These are phyloP conservation scores for Collybia sp. DNA, from an alignment of 768 basidiomycete species.

Conservation along the genomic window DNA sequence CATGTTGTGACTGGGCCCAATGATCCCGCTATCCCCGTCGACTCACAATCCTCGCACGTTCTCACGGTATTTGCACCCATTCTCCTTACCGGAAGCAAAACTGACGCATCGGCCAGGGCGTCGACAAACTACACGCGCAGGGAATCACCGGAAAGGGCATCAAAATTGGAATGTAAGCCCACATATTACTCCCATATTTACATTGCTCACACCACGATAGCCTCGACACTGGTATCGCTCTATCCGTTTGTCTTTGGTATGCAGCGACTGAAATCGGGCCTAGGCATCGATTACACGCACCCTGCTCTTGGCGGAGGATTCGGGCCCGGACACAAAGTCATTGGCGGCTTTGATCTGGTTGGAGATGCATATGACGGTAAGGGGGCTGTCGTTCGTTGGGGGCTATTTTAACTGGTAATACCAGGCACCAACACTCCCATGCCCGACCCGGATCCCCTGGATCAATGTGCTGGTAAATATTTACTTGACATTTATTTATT, in stretches of 20 bases:
- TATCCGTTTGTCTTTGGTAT: conserved; percentile 11
- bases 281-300: conserved; percentile 52
- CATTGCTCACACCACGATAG: conserved; percentile 16
- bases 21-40: conserved; percentile 39
- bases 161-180: conserved; percentile 58
- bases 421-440: conserved; percentile 41
- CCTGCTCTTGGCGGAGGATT: conserved; percentile 50
- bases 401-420: not conserved
- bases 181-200: not conserved
- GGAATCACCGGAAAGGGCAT: conserved; percentile 61
- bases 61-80: conserved; percentile 34
- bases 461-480: conserved; percentile 38
- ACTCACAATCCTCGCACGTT: conserved; percentile 47
- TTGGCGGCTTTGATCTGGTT: conserved; percentile 55
- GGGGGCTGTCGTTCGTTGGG: not conserved
- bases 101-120: conserved; percentile 32
- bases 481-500: too few species aligned
- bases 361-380: conserved; percentile 48
- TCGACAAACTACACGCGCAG: conserved; percentile 58
- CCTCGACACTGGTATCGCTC: conserved; percentile 41
- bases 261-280: not conserved
- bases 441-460: conserved; percentile 47
- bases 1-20: conserved; percentile 35
- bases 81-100: too few species aligned
- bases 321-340: conserved; percentile 47